Evolutionary conservation across 257 asterid genomes (phyloP).

Genomic region (Nicotiana sylvestris): DNA sequence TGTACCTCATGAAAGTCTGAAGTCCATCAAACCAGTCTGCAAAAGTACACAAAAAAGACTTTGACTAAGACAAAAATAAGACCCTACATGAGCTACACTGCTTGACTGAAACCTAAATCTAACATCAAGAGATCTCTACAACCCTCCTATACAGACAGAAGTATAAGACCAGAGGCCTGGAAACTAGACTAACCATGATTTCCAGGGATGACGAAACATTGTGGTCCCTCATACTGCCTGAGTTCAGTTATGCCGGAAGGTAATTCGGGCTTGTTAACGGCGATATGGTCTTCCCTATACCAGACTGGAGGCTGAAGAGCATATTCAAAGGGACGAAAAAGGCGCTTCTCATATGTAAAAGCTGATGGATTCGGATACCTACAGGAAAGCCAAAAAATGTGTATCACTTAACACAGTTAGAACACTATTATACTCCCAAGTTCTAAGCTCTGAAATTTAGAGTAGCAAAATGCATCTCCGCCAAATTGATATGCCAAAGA

Average conservation of each 20-base stretch:
- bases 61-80: background rate
- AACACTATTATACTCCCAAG: background rate
- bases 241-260: constrained; percentile 52
- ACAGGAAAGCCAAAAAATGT: constrained; percentile 12
- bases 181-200: constrained; percentile 57
- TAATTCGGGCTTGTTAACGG: constrained; percentile 65
- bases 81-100: background rate
- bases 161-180: background rate
- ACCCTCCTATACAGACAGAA: background rate
- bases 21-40: constrained; percentile 90
- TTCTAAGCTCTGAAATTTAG: background rate
- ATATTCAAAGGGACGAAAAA: constrained; percentile 73
- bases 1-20: constrained; percentile 75
- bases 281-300: constrained; percentile 66
- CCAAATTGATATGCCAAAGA: background rate
- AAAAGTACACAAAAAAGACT: constrained; percentile 10
- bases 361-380: constrained; percentile 82
- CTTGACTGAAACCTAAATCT: background rate
- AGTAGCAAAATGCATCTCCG: background rate
- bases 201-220: constrained; percentile 77
- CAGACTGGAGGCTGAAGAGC: constrained; percentile 78
- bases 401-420: background rate
- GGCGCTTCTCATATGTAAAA: constrained; percentile 69
- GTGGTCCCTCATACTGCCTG: constrained; percentile 70
- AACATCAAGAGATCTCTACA: background rate